Evolutionary conservation across 176 grass and related monocot species (phyloP), one percentile per base, ranked within the genome.

Genomic region (Hyparrhenia diplandra): DNA sequence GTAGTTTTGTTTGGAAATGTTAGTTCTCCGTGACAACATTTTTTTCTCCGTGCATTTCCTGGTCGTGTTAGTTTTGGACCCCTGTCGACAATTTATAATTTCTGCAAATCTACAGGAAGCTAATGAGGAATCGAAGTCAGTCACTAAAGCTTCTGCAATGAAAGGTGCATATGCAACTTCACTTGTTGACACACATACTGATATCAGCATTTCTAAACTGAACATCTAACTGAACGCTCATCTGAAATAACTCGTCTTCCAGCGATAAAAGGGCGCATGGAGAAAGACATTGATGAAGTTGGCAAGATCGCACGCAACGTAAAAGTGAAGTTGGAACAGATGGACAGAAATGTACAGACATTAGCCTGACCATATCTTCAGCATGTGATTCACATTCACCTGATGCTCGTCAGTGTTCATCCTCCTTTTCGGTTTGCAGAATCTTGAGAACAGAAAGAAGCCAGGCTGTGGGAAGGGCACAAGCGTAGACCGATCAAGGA

Each of bases 401-500:
- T 31, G 28, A 60, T 76, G 42, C 24, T 80, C 49, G 10, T 9
- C 29, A 30, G 18, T 14, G 8, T 58, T 80, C 49, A 80, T 77
- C 63, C 35, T 25, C 14, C 27, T 66, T 69, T 46, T 72, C 10
- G 13, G 28, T 41, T 70, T 86, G 17, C 89, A 94, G 88, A 94
- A 94, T 83, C 68, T 90, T 69, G 73, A 65, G 25, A 94, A 94
- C 66, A 85, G 92, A 80, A 90, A 88, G 51, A 82, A 89, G 45
- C 78, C 90, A 43, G 90, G 92, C 0, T 98, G 92, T 70, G 92
- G 76, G 13, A 91, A 94, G 41, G 95, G 95, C 59, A 94, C 95
- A 0, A 79, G 92, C n/a, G 86, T 94, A 5, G 90, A 98, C 73
- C 87, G 90, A 67, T 94, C 95, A 20, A 94, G 95, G 78, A 92